phyloP scores from a whole-genome alignment of 2,329 filamentous ascomycete species.

The Aspergillus sp. region DNA sequence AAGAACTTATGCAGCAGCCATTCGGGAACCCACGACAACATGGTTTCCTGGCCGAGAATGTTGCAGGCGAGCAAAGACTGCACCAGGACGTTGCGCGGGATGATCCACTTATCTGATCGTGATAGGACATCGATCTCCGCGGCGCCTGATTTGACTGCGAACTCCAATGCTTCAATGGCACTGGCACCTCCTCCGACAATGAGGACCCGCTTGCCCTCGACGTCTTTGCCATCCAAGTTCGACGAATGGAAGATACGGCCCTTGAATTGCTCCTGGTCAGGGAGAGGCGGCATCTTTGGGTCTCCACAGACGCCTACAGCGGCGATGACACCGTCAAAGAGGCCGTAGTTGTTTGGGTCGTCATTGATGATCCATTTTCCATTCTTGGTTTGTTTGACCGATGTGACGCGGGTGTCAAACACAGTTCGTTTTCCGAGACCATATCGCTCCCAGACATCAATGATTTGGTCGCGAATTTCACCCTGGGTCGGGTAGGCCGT shows the following conservation, averaged over 20 bases:
- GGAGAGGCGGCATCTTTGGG: conserved; percentile 68
- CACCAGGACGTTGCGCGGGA: conserved; percentile 73
- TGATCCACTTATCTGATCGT: conserved; percentile 82
- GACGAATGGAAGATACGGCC: conserved; percentile 74
- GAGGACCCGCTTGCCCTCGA: conserved; percentile 70
- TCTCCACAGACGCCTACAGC: conserved; percentile 79
- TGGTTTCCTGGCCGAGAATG: conserved; percentile 73
- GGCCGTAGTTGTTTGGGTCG: conserved; percentile 64
- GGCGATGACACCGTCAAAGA: conserved; percentile 75
- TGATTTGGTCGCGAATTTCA: conserved; percentile 72
- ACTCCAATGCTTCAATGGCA: conserved; percentile 80
- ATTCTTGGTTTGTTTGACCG: conserved; percentile 64
- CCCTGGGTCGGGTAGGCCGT: conserved; percentile 73
- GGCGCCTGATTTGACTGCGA: conserved; percentile 65
- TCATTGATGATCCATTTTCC: conserved; percentile 79
- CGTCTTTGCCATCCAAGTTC: conserved; percentile 68
- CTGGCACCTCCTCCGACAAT: conserved; percentile 75
- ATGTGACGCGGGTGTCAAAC: conserved; percentile 68
- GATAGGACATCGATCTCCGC: conserved; percentile 69
- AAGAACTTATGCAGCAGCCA: conserved; percentile 72
- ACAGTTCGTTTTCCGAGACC: conserved; percentile 66
- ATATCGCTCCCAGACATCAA: conserved; percentile 71
- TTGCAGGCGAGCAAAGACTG: conserved; percentile 73
- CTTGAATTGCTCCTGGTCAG: conserved; percentile 68
- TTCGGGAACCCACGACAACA: conserved; percentile 76